Percentiles rank a stretch among this genome's conserved stretches.
Conservation (phyloP, 2,329 filamentous ascomycete genomes). For the Botrytis medusae region DNA sequence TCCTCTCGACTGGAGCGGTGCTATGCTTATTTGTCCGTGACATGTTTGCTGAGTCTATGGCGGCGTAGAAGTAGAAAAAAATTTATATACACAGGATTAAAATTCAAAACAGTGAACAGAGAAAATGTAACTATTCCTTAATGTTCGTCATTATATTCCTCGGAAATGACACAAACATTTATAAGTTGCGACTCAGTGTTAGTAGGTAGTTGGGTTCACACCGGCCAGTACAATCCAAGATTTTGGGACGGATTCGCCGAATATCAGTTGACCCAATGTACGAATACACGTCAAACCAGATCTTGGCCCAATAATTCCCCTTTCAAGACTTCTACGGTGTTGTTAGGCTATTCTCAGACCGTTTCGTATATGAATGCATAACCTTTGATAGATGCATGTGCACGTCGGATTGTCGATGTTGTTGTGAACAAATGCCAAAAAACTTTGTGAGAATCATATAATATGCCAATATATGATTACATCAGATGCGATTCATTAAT, state of each 20-base stretch:
- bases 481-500: not conserved
- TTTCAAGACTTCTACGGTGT: not conserved
- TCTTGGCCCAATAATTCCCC: not conserved
- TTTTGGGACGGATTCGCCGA: not conserved
- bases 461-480: not conserved
- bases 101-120: fast-evolving
- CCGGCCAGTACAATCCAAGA: not conserved
- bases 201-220: not conserved
- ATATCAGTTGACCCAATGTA: not conserved
- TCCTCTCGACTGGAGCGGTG: not conserved
- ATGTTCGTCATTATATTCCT: not conserved
- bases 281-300: not conserved
- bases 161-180: not conserved
- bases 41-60: not conserved
- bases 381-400: not conserved
- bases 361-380: not conserved
- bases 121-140: not conserved
- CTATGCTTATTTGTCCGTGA: not conserved
- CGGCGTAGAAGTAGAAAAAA: not conserved
- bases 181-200: not conserved
- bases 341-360: not conserved
- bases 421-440: not conserved
- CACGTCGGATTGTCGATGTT: not conserved
- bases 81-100: not conserved
- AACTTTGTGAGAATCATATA: not conserved